Base-by-base conservation (phyloP, 2,329 filamentous ascomycete species). In the Paramyrothecium sp. region DNA sequence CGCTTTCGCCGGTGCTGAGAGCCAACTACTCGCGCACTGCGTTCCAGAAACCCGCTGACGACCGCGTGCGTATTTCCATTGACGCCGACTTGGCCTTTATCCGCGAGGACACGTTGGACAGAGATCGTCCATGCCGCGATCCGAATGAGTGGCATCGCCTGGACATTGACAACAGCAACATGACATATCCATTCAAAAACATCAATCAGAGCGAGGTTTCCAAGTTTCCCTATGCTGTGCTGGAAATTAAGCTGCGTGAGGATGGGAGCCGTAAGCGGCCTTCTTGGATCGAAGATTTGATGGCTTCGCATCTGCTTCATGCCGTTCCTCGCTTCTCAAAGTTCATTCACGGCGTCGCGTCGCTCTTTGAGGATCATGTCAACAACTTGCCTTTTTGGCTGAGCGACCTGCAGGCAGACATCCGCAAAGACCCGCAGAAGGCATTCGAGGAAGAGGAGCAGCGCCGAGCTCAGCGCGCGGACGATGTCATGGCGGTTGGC, bases 331-430 rank as follows among this genome's bases (percentile, higher is more conserved):
- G 90, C 53, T 99, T 99, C 77, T 97, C 92, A 67, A 99, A 99
- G 73, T 99, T 98, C 66, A 90, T 96, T 2, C 94, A 99, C 67
- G 95, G 95, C 60, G 88, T 96, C 4, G 93, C 94, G 8, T 88
- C 89, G 44, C 81, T 99, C 2, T 98, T 98, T 65, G 95, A 98
- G 67, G 92, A 99, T 73, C 87, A 97, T 68, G 93, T 99, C 72
- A 98, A 98, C 76, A 93, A 87, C 61, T 87, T 98, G 68, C 95
- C 95, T 16, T 97, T 98, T 78, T 99, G 95, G 95, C 84, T 98
- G 34, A 89, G 89, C 66, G 90, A 96, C 61, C 82, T 98, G 48
- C 94, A 97, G 70, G 91, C 86, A 33, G 95, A 99, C 70, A 99
- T 99, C 69, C 89, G 94, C 64, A 92, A 91, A 70, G 93, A 98